A percentile compares a stretch with the other conserved stretches of the same genome.
Conservation (phyloP, 1,284 basidiomycete genomes). For the Termitomyces sp. region DNA sequence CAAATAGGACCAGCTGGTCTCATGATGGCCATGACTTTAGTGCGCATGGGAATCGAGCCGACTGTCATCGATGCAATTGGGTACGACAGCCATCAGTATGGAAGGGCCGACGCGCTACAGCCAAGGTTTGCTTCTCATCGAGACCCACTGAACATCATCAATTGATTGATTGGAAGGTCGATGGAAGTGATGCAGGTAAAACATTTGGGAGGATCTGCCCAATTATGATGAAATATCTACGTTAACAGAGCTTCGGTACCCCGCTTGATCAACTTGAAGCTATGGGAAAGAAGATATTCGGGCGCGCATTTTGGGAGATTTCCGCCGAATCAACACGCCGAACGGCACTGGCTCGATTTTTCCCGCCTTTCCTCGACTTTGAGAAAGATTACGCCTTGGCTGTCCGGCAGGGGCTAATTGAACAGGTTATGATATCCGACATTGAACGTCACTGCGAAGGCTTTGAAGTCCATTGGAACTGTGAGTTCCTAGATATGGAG, state of each 20-base stretch:
- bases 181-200: slow-evolving; percentile 16
- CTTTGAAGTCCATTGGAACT: slow-evolving; percentile 14
- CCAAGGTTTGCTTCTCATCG: slow-evolving; percentile 7
- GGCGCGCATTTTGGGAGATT: slow-evolving; percentile 16
- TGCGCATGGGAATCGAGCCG: slow-evolving; percentile 13
- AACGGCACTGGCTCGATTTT: slow-evolving; percentile 12
- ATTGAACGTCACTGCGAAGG: slow-evolving; percentile 13
- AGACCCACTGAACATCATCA: too few species aligned
- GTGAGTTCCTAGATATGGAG: slow-evolving; percentile 14
- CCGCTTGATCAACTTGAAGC: slow-evolving; percentile 12
- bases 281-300: slow-evolving; percentile 15
- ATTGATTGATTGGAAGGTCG: slow-evolving; percentile 5
- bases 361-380: slow-evolving; percentile 15
- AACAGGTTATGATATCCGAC: slow-evolving; percentile 16
- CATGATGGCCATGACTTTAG: slow-evolving; percentile 15
- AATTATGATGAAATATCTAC: background rate
- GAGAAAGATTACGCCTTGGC: slow-evolving; percentile 15
- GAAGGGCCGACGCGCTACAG: slow-evolving; percentile 15
- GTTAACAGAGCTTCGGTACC: slow-evolving; percentile 10
- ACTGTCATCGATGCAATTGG: slow-evolving; percentile 12
- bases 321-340: slow-evolving; percentile 10
- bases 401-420: slow-evolving; percentile 14
- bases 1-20: slow-evolving; percentile 14
- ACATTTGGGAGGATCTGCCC: too few species aligned
- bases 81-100: slow-evolving; percentile 15